Evolutionary conservation across 768 basidiomycete genomes (phyloP).

Genomic region (Trametes coccinea): DNA sequence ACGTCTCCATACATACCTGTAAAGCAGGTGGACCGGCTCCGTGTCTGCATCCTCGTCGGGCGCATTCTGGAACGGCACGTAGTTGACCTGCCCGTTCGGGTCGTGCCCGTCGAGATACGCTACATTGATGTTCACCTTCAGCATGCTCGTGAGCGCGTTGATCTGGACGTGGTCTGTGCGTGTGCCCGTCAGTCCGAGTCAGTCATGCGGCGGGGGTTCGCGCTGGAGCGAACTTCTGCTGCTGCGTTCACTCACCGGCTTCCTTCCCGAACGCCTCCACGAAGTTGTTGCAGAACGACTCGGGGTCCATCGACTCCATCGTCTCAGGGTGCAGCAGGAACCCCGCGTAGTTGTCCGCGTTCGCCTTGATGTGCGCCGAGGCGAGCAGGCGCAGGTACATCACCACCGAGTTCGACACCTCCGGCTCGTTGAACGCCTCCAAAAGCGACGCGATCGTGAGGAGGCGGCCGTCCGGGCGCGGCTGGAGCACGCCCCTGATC

Average conservation of each 20-base stretch:
- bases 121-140: constrained; percentile 67
- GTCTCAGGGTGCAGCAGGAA: constrained; percentile 82
- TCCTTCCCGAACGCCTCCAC: constrained; percentile 80
- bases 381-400: constrained; percentile 82
- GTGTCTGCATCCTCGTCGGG: constrained; percentile 30
- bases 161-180: constrained; percentile 78
- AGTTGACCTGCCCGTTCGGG: constrained; percentile 54
- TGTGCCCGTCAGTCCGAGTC: background rate
- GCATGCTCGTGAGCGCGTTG: constrained; percentile 67
- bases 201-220: background rate
- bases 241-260: constrained; percentile 51
- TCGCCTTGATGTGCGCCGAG: constrained; percentile 74
- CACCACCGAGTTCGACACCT: constrained; percentile 72
- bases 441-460: constrained; percentile 45
- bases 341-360: constrained; percentile 58
- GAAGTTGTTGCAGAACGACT: constrained; percentile 71
- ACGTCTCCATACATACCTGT: constrained; percentile 63
- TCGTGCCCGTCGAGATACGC: constrained; percentile 78
- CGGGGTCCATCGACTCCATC: constrained; percentile 52
- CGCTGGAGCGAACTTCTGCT: background rate
- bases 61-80: constrained; percentile 62
- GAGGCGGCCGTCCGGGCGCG: constrained; percentile 35
- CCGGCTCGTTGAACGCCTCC: constrained; percentile 52
- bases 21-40: constrained; percentile 67
- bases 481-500: constrained; percentile 44